phyloP scores from a whole-genome alignment of 805 yeast genomes.

The Tetrapisispora fleetii region DNA sequence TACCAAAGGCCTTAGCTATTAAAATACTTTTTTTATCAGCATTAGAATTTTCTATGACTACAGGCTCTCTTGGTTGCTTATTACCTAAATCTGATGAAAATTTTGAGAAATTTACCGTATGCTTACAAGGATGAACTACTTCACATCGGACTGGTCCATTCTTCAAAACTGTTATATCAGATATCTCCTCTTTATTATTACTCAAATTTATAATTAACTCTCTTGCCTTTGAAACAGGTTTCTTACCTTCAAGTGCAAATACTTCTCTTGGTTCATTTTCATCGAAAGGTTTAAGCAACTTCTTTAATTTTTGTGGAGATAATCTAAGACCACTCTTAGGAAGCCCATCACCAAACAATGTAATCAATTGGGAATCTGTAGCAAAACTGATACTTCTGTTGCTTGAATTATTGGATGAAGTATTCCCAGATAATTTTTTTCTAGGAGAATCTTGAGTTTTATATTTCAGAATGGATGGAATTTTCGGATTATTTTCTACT shows the following conservation, averaged over 20 bases:
- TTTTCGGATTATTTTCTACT: slow-evolving; percentile 1
- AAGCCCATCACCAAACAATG: slow-evolving; percentile 27
- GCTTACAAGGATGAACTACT: slow-evolving; percentile 15
- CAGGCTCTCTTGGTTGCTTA: slow-evolving; percentile 23
- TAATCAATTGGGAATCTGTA: slow-evolving; percentile 19
- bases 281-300: slow-evolving; percentile 25
- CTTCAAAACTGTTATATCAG: slow-evolving; percentile 23
- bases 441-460: background rate
- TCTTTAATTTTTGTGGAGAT: slow-evolving; percentile 23
- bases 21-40: slow-evolving; percentile 12
- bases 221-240: slow-evolving; percentile 9
- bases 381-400: slow-evolving; percentile 15
- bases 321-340: slow-evolving; percentile 23
- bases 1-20: slow-evolving; percentile 28
- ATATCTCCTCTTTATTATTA: slow-evolving; percentile 7
- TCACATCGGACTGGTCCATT: slow-evolving; percentile 24
- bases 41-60: slow-evolving; percentile 6
- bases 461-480: slow-evolving; percentile 20
- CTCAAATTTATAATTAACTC: slow-evolving; percentile 12
- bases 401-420: slow-evolving; percentile 3
- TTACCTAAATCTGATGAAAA: slow-evolving; percentile 19
- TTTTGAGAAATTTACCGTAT: slow-evolving; percentile 19
- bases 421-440: slow-evolving; percentile 2
- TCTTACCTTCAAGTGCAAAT: slow-evolving; percentile 11
- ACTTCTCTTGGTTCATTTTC: slow-evolving; percentile 29